Percentiles rank a stretch among this genome's conserved stretches.
Conservation (phyloP, 176 grass and related monocot genomes). For the Tillandsia fasciculata region DNA sequence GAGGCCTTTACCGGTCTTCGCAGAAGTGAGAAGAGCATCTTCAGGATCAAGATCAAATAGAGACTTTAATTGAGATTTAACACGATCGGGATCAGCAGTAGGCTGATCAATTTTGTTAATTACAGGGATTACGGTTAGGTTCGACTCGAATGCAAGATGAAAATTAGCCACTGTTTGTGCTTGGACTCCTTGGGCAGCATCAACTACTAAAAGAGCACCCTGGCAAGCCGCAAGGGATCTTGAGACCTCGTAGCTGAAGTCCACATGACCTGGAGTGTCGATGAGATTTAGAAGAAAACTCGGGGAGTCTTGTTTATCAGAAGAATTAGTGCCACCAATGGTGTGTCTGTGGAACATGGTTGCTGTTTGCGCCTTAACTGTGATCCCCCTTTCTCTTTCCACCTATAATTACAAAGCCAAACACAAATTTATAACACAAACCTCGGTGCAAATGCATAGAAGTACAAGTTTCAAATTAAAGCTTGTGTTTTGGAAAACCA, state of each 20-base stretch:
- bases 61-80: slow-evolving; percentile 76
- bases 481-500: background rate
- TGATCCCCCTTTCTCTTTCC: slow-evolving; percentile 94
- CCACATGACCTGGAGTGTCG: slow-evolving; percentile 92
- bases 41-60: slow-evolving; percentile 85
- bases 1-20: slow-evolving; percentile 87
- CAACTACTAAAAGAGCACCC: slow-evolving; percentile 91
- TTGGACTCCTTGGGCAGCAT: slow-evolving; percentile 96
- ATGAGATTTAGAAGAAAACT: slow-evolving; percentile 88
- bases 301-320: slow-evolving; percentile 11
- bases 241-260: slow-evolving; percentile 97
- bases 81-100: slow-evolving; percentile 85
- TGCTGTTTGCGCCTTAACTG: slow-evolving; percentile 95
- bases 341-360: slow-evolving; percentile 75
- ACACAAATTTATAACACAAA: slow-evolving; percentile 17
- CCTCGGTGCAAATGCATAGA: no score
- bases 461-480: no score
- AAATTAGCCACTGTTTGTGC: slow-evolving; percentile 97
- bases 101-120: slow-evolving; percentile 99
- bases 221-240: slow-evolving; percentile 92
- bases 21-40: slow-evolving; percentile 86
- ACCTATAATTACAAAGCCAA: slow-evolving; percentile 36
- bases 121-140: slow-evolving; percentile 72
- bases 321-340: slow-evolving; percentile 3
- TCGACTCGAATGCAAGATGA: slow-evolving; percentile 86